Conservation (phyloP, 2,329 filamentous ascomycete genomes). For the Colletotrichum lentis region DNA sequence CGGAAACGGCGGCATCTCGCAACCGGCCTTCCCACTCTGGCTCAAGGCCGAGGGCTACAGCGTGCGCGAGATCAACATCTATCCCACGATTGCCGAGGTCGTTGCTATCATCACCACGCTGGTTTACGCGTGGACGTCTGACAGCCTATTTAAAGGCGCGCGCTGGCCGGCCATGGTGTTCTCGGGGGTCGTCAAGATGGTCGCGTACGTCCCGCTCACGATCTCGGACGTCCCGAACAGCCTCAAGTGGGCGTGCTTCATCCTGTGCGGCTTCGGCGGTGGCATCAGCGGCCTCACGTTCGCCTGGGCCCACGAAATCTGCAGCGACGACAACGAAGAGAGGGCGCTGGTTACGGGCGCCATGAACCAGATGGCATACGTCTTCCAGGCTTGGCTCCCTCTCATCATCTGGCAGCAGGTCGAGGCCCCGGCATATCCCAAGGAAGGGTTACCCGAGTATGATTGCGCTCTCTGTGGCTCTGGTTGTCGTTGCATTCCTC, state of each 20-base stretch:
- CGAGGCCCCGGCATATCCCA: conserved; percentile 54
- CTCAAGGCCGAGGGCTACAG: conserved; percentile 54
- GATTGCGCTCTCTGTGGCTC: conserved; percentile 50
- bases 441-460: conserved; percentile 55
- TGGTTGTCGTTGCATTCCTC: conserved; percentile 60
- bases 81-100: conserved; percentile 42
- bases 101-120: conserved; percentile 30
- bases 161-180: conserved; percentile 59
- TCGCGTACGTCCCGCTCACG: conserved; percentile 51
- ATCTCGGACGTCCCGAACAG: conserved; percentile 64
- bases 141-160: conserved; percentile 21
- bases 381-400: conserved; percentile 66
- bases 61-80: conserved; percentile 60
- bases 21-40: conserved; percentile 50
- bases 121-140: conserved; percentile 30
- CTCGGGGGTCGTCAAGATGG: conserved; percentile 21
- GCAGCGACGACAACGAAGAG: conserved; percentile 32
- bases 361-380: conserved; percentile 43
- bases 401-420: conserved; percentile 59
- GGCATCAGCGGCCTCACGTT: conserved; percentile 28
- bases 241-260: conserved; percentile 62
- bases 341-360: conserved; percentile 29
- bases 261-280: conserved; percentile 43
- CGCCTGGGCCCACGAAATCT: conserved; percentile 39
- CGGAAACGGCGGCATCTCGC: conserved; percentile 51